Percentiles rank a stretch among this genome's conserved stretches.
Evolutionary conservation across 1,284 basidiomycete genomes (phyloP).

Genomic region (Ustilago curta): DNA sequence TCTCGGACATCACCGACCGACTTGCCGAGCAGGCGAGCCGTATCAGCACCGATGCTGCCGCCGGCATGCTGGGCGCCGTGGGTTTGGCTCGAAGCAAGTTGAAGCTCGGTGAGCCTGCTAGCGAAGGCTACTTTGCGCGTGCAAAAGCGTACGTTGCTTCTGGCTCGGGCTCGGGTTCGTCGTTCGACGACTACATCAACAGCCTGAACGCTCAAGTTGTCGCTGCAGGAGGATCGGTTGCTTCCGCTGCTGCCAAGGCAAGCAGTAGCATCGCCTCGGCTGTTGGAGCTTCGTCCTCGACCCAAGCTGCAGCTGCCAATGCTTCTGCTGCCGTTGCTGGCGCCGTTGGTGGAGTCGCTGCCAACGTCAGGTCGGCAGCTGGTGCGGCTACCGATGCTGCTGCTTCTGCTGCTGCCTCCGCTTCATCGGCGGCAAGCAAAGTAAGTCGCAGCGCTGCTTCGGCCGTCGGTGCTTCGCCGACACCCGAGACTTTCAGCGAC

Average conservation of each 20-base stretch:
- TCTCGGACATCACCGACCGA: slow-evolving; percentile 48
- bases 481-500: slow-evolving; percentile 38
- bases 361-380: slow-evolving; percentile 21
- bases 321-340: slow-evolving; percentile 18
- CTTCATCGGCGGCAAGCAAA: slow-evolving; percentile 22
- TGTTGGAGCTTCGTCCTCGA: slow-evolving; percentile 20
- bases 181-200: slow-evolving; percentile 37
- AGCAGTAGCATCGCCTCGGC: slow-evolving; percentile 30
- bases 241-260: slow-evolving; percentile 27
- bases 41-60: slow-evolving; percentile 51
- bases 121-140: slow-evolving; percentile 38
- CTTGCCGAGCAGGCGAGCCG: slow-evolving; percentile 45
- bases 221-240: slow-evolving; percentile 18
- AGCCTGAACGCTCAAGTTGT: slow-evolving; percentile 22
- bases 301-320: slow-evolving; percentile 10
- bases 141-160: slow-evolving; percentile 39
- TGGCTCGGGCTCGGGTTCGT: slow-evolving; percentile 29
- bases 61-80: slow-evolving; percentile 50
- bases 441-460: slow-evolving; percentile 25
- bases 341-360: slow-evolving; percentile 15
- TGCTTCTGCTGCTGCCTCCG: slow-evolving; percentile 20
- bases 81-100: slow-evolving; percentile 44
- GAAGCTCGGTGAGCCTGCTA: slow-evolving; percentile 30
- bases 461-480: slow-evolving; percentile 27
- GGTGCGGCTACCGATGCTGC: slow-evolving; percentile 14